Conservation (phyloP, 257 asterid species). For the Buddleja alternifolia region DNA sequence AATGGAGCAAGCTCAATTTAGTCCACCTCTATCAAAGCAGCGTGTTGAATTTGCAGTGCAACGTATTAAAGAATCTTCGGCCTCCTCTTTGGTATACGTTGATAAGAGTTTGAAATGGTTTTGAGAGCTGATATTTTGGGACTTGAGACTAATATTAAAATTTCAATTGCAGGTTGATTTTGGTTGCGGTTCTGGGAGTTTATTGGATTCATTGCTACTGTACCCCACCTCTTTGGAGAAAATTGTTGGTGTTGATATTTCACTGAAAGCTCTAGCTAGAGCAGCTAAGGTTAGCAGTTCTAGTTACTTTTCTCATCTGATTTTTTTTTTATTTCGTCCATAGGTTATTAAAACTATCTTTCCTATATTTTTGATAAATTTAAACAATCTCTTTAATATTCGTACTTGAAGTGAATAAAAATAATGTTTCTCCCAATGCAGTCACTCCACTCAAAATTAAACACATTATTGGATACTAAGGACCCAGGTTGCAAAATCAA, state of each 20-base stretch:
- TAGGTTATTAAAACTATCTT: neutral
- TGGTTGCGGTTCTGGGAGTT: conserved; percentile 99
- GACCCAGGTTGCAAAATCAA: conserved; percentile 51
- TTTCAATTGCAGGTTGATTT: conserved; percentile 76
- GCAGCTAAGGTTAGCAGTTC: conserved; percentile 80
- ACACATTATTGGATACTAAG: conserved; percentile 44
- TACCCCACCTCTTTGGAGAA: conserved; percentile 81
- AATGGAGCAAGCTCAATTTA: conserved; percentile 91
- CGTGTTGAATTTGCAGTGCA: conserved; percentile 88
- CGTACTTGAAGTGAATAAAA: neutral
- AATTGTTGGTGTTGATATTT: conserved; percentile 86
- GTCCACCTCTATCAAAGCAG: conserved; percentile 90
- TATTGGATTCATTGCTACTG: conserved; percentile 77
- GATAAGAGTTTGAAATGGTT: conserved; percentile 22
- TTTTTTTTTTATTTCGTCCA: neutral
- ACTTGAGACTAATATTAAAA: conserved; percentile 29
- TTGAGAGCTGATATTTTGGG: conserved; percentile 15
- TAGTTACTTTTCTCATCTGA: neutral
- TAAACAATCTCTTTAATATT: neutral
- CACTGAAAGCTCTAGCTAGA: conserved; percentile 70
- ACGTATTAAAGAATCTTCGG: conserved; percentile 72
- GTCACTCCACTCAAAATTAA: conserved; percentile 79
- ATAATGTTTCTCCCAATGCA: conserved; percentile 32
- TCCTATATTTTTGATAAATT: neutral
- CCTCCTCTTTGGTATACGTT: conserved; percentile 66